A percentile compares a stretch with the other conserved stretches of the same genome.
phyloP scores from a whole-genome alignment of 192 early-diverging fungal genomes.

The Podila minutissima region DNA sequence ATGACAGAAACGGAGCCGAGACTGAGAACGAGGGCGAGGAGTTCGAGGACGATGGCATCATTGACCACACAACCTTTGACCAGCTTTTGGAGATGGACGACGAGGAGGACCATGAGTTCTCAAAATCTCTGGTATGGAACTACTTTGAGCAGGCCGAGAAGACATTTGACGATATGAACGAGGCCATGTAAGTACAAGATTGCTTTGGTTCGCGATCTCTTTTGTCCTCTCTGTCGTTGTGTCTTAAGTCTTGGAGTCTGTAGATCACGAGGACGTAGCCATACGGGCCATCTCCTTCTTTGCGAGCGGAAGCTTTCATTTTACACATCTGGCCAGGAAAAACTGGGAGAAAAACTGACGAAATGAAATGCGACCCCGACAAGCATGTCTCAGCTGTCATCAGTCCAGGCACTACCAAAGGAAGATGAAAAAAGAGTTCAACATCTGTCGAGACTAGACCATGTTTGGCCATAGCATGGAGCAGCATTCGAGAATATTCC shows the following conservation, averaged over 20 bases:
- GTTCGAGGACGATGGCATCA: constrained; percentile 50
- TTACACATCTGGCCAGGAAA: neutral
- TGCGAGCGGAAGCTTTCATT: neutral
- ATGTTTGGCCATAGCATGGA: too few species aligned
- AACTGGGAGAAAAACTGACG: too few species aligned
- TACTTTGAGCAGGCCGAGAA: constrained; percentile 89
- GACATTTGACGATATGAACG: constrained; percentile 88
- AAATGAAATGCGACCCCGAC: too few species aligned
- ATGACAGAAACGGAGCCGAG: constrained; percentile 18
- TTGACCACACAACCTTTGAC: constrained; percentile 87
- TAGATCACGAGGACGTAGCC: too few species aligned
- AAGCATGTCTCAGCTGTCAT: too few species aligned
- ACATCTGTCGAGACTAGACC: too few species aligned
- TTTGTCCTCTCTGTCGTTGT: neutral
- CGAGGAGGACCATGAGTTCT: constrained; percentile 87
- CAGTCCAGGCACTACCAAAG: too few species aligned
- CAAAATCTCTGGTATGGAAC: constrained; percentile 79
- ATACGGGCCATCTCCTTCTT: neutral
- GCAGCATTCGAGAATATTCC: too few species aligned
- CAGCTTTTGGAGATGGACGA: constrained; percentile 96
- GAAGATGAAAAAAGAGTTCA: too few species aligned
- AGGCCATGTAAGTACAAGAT: constrained; percentile 65
- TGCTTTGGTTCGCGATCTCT: neutral
- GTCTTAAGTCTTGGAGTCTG: neutral
- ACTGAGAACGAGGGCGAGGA: constrained; percentile 21